Evolutionary conservation across 2,329 filamentous ascomycete species (phyloP), one percentile per base, ranked within the genome.

Genomic region (Venturia aucupariae): DNA sequence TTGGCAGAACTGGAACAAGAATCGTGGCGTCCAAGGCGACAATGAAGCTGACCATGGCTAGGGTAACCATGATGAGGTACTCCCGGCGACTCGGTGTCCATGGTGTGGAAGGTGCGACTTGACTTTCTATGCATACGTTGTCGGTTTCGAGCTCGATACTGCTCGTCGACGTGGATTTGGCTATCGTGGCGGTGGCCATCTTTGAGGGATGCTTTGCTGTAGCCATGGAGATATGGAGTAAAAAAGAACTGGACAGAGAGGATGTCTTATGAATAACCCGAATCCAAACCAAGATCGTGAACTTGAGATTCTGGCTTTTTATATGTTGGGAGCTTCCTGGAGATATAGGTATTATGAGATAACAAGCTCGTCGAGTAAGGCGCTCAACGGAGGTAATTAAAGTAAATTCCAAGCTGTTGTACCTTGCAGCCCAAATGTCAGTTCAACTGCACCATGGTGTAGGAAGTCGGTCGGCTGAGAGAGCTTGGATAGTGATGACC

Each of bases 11-110:
- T 2, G 48, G 48, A 24, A 64, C 55, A 4, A 64, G 17, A 44
- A 64, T 46, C 10, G 48, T 64, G 8, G 62, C 62, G 35, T 64
- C 62, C 51, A 64, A 46, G 32, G 62, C 62, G 32, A 64, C 42
- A 3, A 64, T 42, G n/a, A 64, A 54, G 15, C 51, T 63, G 30
- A 54, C 35, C 35, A 64, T n/a, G 13, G 62, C 19, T 19, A 64
- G 15, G 2, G 62, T 60, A 17, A 64, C 17, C 51, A 64, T 64
- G 24, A 64, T 64, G 6, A 44, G 30, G 13, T 38, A 60, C 32
- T 64, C 62, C 5, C 41, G 54, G 4, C 24, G 62, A 32, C 27
- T 64, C 22, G 62, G 62, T 19, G n/a, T 44, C 62, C 62, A 64
- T 54, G 22, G 48, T 30, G 24, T 54, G 3, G 48, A 3, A 54